A percentile compares a stretch with the other conserved stretches of the same genome.
Evolutionary conservation across 306 rosid species (phyloP).

Genomic region (Vigna radiata): DNA sequence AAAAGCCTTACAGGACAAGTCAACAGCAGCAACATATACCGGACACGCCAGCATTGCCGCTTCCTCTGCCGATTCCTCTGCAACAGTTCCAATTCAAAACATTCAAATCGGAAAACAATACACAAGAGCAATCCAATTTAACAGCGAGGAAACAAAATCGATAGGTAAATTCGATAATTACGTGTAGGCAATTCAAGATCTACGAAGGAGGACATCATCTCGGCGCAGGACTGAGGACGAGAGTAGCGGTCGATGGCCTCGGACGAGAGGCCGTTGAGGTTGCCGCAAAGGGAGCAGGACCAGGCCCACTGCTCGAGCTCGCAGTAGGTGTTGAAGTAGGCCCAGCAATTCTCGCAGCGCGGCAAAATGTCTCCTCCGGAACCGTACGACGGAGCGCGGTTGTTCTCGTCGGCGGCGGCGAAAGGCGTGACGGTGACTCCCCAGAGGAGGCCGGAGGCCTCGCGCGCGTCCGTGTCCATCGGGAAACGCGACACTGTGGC

Average conservation of each 20-base stretch:
- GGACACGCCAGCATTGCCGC: slow-evolving; percentile 77
- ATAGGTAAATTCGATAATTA: not conserved
- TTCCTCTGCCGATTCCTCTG: slow-evolving; percentile 65
- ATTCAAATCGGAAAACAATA: slow-evolving; percentile 2
- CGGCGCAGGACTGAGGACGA: slow-evolving; percentile 76
- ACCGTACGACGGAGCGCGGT: slow-evolving; percentile 72
- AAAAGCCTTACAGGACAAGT: slow-evolving; percentile 80
- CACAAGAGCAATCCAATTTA: not conserved
- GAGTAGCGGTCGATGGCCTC: slow-evolving; percentile 79
- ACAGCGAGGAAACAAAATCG: not conserved
- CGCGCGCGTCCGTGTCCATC: slow-evolving; percentile 78
- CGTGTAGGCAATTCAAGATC: slow-evolving; percentile 82
- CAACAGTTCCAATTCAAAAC: slow-evolving; percentile 27
- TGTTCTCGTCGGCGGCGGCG: slow-evolving; percentile 73
- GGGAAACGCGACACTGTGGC: slow-evolving; percentile 90
- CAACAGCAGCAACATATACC: slow-evolving; percentile 97
- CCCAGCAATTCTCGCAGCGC: slow-evolving; percentile 93
- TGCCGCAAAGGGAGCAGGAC: slow-evolving; percentile 88
- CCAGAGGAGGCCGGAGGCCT: slow-evolving; percentile 90
- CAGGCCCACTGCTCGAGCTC: slow-evolving; percentile 94
- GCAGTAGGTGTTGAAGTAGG: slow-evolving; percentile 88
- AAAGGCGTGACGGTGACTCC: slow-evolving; percentile 87
- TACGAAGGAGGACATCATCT: slow-evolving; percentile 88
- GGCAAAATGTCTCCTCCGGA: slow-evolving; percentile 72
- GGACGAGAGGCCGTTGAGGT: slow-evolving; percentile 85